Conservation (phyloP, 208 protist species). For the Sergeia podlipaevii region DNA sequence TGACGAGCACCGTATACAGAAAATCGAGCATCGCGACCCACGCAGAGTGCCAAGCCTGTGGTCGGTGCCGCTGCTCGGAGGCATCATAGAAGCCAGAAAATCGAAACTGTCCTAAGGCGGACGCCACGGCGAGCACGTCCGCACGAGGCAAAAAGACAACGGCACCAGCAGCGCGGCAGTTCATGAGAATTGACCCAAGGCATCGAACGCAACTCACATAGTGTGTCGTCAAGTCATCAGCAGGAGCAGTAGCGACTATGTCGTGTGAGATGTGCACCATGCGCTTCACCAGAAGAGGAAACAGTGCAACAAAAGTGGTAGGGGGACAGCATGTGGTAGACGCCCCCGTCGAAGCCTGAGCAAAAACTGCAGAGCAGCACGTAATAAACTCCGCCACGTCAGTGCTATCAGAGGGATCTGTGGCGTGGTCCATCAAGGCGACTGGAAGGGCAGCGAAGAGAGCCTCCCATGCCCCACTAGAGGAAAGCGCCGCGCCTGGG, state of each 20-base stretch:
- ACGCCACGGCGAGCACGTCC: slow-evolving; percentile 27
- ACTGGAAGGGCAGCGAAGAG: neutral
- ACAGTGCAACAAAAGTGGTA: neutral
- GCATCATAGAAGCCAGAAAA: slow-evolving; percentile 28
- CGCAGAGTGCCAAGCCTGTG: slow-evolving; percentile 45
- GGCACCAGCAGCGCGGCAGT: slow-evolving; percentile 20
- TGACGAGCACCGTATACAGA: slow-evolving; percentile 19
- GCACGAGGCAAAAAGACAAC: slow-evolving; percentile 29
- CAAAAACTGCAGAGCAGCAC: neutral
- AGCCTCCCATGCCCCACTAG: neutral
- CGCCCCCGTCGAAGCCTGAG: neutral
- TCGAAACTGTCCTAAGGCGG: slow-evolving; percentile 48
- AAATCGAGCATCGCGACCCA: slow-evolving; percentile 53
- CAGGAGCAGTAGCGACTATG: neutral
- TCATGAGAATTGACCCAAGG: neutral
- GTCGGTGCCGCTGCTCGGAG: slow-evolving; percentile 18
- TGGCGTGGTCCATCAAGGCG: slow-evolving; percentile 4
- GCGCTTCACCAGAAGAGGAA: neutral
- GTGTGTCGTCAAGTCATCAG: neutral
- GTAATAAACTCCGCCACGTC: slow-evolving; percentile 1
- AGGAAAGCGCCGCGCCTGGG: neutral
- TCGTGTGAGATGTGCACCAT: neutral
- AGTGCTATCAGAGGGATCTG: neutral
- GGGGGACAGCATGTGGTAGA: neutral
- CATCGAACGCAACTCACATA: slow-evolving; percentile 1